Evolutionary conservation across 1,284 basidiomycete genomes (phyloP).

Genomic region (Uromyces viciae-fabae): DNA sequence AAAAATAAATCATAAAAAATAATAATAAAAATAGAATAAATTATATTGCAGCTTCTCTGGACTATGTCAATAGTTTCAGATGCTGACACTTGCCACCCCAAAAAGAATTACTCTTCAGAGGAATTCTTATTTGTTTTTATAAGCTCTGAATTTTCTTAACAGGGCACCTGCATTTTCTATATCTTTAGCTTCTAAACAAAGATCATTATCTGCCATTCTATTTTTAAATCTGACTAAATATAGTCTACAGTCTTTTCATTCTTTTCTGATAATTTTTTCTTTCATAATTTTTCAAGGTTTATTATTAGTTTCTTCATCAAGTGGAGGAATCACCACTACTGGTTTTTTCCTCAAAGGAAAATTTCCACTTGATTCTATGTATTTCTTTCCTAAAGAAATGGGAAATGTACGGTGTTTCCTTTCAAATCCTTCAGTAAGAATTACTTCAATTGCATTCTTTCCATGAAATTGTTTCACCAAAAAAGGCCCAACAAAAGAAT

Average conservation of each 20-base stretch:
- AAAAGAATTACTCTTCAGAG: too few relatives aligned
- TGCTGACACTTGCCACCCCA: too few relatives aligned
- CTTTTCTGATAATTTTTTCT: background rate
- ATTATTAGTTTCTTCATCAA: background rate
- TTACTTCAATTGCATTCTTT: constrained; percentile 5
- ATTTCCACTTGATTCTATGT: background rate
- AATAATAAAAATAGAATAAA: too few relatives aligned
- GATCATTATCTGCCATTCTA: background rate
- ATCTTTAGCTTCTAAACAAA: too few relatives aligned
- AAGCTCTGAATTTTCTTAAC: too few relatives aligned
- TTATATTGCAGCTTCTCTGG: too few relatives aligned
- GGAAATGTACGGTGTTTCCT: constrained; percentile 9
- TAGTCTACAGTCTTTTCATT: background rate
- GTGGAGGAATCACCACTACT: background rate
- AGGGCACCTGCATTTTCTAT: too few relatives aligned
- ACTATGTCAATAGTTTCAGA: too few relatives aligned
- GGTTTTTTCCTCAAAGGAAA: background rate
- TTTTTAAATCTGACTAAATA: background rate
- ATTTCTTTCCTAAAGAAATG: background rate
- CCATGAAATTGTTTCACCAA: background rate
- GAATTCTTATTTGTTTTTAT: too few relatives aligned
- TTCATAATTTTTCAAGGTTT: background rate
- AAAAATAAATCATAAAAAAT: too few relatives aligned
- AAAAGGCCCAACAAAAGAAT: constrained; percentile 20
- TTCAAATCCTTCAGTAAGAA: background rate